These are phyloP conservation scores for Backusella westeae DNA, from an alignment of 192 early-diverging fungal species.

Conservation along the genomic window DNA sequence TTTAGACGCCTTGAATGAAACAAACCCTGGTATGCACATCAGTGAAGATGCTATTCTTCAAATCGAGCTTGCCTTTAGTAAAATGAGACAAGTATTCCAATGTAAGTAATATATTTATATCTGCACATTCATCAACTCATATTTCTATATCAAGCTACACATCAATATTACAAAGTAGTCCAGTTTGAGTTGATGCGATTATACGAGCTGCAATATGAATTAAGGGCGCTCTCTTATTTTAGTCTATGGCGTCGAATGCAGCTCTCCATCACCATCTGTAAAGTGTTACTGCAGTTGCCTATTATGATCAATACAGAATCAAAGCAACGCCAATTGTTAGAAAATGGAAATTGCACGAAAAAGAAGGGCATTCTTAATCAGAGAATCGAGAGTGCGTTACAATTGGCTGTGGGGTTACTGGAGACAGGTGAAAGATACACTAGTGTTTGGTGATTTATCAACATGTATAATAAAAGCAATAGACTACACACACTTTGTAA, in stretches of 20 bases:
- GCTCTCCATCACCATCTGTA: conserved; percentile 50
- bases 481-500: background rate
- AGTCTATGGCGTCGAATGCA: conserved; percentile 54
- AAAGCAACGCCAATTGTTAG: conserved; percentile 20
- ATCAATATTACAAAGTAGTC: conserved; percentile 57
- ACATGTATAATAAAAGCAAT: background rate
- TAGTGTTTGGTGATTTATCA: conserved; percentile 5
- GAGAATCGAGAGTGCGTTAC: conserved; percentile 30
- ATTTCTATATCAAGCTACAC: conserved; percentile 39
- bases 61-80: conserved; percentile 35
- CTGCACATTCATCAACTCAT: too few species aligned
- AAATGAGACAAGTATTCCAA: conserved; percentile 40
- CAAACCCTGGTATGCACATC: conserved; percentile 39
- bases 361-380: conserved; percentile 28
- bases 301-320: conserved; percentile 51
- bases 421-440: conserved; percentile 30
- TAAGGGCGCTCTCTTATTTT: conserved; percentile 53
- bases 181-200: conserved; percentile 56
- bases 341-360: background rate
- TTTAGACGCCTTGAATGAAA: conserved; percentile 43
- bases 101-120: conserved; percentile 19
- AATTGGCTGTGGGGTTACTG: conserved; percentile 29
- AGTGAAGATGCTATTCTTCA: conserved; percentile 43
- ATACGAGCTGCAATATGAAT: conserved; percentile 54
- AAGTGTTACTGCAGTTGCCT: conserved; percentile 49